Evolutionary conservation across 345 rosid species (phyloP).

Genomic region (Corchorus olitorius): DNA sequence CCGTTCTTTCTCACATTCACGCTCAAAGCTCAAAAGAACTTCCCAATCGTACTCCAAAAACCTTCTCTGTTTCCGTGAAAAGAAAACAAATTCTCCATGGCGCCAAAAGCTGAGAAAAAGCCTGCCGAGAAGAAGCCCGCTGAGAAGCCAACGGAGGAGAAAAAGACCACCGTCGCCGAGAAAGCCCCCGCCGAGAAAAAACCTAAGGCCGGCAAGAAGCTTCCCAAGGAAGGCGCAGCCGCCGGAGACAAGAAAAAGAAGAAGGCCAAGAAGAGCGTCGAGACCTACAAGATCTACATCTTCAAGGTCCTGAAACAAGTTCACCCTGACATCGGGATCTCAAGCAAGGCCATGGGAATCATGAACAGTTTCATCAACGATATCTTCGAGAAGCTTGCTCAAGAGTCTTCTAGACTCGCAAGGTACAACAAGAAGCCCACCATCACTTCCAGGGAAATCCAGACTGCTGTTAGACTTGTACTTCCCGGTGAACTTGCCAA

Average conservation of each 20-base stretch:
- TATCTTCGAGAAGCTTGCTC: constrained; percentile 57
- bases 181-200: constrained; percentile 78
- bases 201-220: constrained; percentile 81
- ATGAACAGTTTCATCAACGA: constrained; percentile 41
- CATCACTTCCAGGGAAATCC: constrained; percentile 73
- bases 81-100: neutral
- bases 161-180: constrained; percentile 23
- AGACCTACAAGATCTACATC: constrained; percentile 81
- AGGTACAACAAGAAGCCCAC: constrained; percentile 85
- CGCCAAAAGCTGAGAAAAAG: constrained; percentile 44
- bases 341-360: constrained; percentile 43
- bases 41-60: neutral
- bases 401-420: constrained; percentile 70
- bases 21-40: no score
- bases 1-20: neutral
- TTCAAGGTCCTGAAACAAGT: constrained; percentile 46
- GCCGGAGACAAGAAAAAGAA: constrained; percentile 72
- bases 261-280: constrained; percentile 56
- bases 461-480: constrained; percentile 74
- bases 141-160: constrained; percentile 28
- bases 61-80: neutral
- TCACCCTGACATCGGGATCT: constrained; percentile 43
- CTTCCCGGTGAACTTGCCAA: constrained; percentile 76
- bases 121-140: constrained; percentile 81
- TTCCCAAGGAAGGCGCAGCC: constrained; percentile 65